Base-by-base conservation (phyloP, 768 basidiomycete species). In the Mycena haematopus region DNA sequence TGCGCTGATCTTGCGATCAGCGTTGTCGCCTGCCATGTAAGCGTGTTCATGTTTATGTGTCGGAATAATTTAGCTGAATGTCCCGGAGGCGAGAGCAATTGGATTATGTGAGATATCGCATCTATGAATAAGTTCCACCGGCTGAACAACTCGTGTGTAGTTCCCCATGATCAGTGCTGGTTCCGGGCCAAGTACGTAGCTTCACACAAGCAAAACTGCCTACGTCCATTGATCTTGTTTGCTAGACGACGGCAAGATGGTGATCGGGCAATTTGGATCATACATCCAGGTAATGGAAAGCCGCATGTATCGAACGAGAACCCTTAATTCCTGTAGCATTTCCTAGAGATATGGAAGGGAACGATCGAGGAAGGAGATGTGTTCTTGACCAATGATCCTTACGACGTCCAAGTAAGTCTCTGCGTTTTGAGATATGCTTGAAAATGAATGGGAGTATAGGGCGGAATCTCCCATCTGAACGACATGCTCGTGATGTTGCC, bases 131-230 rank as follows among this genome's bases (percentile, higher is more conserved):
- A 27, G n/a, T 33, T 40, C 25, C 49, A 3, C 46, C 2, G 64
- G 59, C 70, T 45, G 69, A 72, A 11, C 8, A 13, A 7, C 36
- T 21, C 22, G 17, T 27, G 46, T 38, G 49, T 60, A 74, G 56
- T 74, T 74, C 59, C 73, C 73, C 4, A 72, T 72, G 72, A 74
- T 74, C 54, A 68, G 70, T 21, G 73, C 71, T 49, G 73, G 73
- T 2, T 68, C 71, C 17, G 73, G 73, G 25, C 66, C 62, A 40
- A 68, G 65, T 66, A 52, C 22, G 60, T 65, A 15, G 21, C n/a
- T 54, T 49, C 8, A 11, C 10, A 11, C 8, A 14, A 5, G 6
- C 17, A 10, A 8, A 10, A 5, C 21, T 9, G 17, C 15, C 3
- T 46, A n/a, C n/a, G 14, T 31, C 13, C 0, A 36, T 55, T 14